Base-by-base conservation (phyloP, 163 green algal species). In the Volvox carteri region DNA sequence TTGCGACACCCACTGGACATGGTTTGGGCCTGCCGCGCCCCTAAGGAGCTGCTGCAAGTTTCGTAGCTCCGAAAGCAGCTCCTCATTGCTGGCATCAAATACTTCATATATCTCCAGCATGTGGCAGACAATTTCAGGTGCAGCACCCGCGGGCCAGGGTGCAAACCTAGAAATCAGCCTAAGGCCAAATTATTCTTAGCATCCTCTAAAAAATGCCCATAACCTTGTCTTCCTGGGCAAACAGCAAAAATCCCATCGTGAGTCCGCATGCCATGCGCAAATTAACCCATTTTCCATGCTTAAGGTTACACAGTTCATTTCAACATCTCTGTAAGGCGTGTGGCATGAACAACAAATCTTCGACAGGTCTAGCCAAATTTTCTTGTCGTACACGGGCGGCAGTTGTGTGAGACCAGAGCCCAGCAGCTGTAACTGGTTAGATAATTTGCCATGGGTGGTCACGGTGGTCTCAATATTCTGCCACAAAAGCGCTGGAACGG, bases 401-500 rank as follows among this genome's bases (percentile, higher is more conserved):
- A n/a, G n/a, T n/a, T n/a, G n/a, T n/a, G n/a, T n/a, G n/a, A n/a
- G n/a, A n/a, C n/a, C n/a, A n/a, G n/a, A n/a, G n/a, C n/a, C n/a
- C n/a, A n/a, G n/a, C n/a, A n/a, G n/a, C n/a, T n/a, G n/a, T n/a
- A n/a, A n/a, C n/a, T n/a, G n/a, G n/a, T n/a, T n/a, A n/a, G n/a
- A n/a, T 46, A 77, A 25, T 4, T 46, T 50, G 9, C 28, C 35
- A 99, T 99, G 97, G 97, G 97, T 28, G 97, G 97, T 0, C 97
- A 99, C 87, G 97, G 97, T 33, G 97, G 97, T 3, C 93, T 99
- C 8, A 99, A 99, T 84, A 99, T 99, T 86, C 80, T 98, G 33
- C 96, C 96, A 9, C 97, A 99, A 88, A 99, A 99, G 90, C 93
- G 92, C 8, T 99, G 97, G 97, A 98, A 99, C 88, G 97, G 94